Evolutionary conservation across 441 rosid genomes (phyloP), one percentile per base, ranked within the genome.

Genomic region (Kokia cookei): DNA sequence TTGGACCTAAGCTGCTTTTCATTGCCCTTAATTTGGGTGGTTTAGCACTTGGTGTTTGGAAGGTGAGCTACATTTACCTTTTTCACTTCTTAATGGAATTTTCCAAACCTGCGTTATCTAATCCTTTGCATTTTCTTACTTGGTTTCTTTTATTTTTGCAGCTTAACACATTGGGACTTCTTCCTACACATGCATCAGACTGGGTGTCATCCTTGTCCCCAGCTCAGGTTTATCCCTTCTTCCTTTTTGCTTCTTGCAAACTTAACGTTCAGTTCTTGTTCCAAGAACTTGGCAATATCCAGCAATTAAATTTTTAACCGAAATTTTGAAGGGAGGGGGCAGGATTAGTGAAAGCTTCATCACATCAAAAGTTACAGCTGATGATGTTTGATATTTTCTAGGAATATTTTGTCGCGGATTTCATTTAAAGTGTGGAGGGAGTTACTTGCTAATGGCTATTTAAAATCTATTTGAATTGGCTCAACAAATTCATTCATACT

Each of bases 201-300:
- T 96, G 99, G 99, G 98, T 96, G 70, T 96, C 98, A 66, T 92
- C 97, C 64, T 86, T 96, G 71, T 80, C 99, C 29, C 99, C 99
- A 27, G 92, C 99, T 65, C 98, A 87, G 98, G 98, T 96, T 80
- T 35, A 14, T 72, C 68, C 27, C 2, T 54, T 65, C 37, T 60
- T 73, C 60, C 12, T 71, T 74, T 70, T 65, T 22, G 13, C 73
- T 35, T 73, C 76, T 11, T 42, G 35, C 19, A 40, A 19, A 57
- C 19, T 42, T 57, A 24, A 58, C 57, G 9, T 14, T 71, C 40
- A 2, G 40, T 37, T 42, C 24, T 71, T 71, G 22, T 8, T 12
- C 32, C 2, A 35, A 11, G 45, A 50, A 67, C n/a, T 67, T 22
- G 48, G 45, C 17, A n/a, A 14, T 9, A 68, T n/a, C 24, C n/a